Conservation (phyloP, 352 stramenopile species). For the Pythium grandisporangium region DNA sequence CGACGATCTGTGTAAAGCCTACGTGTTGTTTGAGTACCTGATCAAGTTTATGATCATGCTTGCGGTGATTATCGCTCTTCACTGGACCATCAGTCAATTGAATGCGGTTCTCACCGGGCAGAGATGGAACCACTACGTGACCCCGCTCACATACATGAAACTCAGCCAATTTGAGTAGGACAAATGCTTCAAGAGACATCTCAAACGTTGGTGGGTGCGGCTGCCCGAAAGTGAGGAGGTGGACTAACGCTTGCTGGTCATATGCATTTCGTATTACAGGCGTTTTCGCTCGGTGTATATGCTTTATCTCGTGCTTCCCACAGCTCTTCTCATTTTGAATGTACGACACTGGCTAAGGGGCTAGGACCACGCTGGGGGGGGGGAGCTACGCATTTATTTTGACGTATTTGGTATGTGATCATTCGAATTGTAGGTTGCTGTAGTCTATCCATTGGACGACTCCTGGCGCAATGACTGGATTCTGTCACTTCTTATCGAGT, state of each 20-base stretch:
- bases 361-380: neutral
- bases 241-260: neutral
- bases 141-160: conserved; percentile 57
- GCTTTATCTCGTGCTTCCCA: conserved; percentile 46
- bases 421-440: too few relatives aligned
- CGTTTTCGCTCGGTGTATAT: conserved; percentile 49
- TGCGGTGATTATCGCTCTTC: conserved; percentile 52
- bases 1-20: conserved; percentile 41
- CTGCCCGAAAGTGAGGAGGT: neutral
- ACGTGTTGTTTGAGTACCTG: conserved; percentile 55
- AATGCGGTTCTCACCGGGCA: conserved; percentile 29
- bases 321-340: conserved; percentile 39
- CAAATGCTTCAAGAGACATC: neutral
- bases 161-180: conserved; percentile 59
- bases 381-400: neutral
- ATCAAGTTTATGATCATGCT: conserved; percentile 60
- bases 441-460: conserved; percentile 37
- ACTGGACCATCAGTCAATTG: conserved; percentile 55
- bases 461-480: conserved; percentile 58
- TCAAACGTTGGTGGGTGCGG: too few relatives aligned
- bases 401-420: conserved; percentile 33
- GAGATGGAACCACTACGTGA: conserved; percentile 49
- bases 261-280: conserved; percentile 14
- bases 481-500: conserved; percentile 37
- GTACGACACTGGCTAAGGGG: conserved; percentile 12